A percentile compares a stretch with the other conserved stretches of the same genome.
These are phyloP conservation scores for Tetrapisispora fleetii DNA, from an alignment of 805 yeast species.

Conservation along the genomic window DNA sequence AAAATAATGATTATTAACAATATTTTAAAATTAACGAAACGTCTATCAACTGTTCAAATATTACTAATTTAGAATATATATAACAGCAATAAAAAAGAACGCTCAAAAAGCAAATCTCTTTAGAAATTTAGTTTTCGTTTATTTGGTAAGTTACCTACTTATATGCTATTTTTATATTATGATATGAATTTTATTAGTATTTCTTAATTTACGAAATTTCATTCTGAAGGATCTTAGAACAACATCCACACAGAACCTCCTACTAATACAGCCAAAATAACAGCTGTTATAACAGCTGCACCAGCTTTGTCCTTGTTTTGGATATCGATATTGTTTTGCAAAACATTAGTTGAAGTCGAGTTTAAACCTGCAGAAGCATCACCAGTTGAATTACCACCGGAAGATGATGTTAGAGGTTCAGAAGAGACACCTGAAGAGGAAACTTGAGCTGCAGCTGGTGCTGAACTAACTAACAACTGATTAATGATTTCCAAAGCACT, in stretches of 20 bases:
- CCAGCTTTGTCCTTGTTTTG: conserved; percentile 69
- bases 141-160: not conserved
- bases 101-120: too few relatives aligned
- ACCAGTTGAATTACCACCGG: conserved; percentile 50
- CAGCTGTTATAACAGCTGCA: conserved; percentile 78
- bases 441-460: not conserved
- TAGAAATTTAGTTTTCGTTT: not conserved
- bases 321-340: conserved; percentile 34
- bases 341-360: conserved; percentile 32
- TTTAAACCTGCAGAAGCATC: conserved; percentile 43
- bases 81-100: too few relatives aligned
- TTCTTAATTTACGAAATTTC: not conserved
- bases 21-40: too few relatives aligned
- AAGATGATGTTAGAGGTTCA: conserved; percentile 43
- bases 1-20: too few relatives aligned
- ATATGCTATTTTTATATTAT: not conserved
- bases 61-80: too few relatives aligned
- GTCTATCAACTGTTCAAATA: too few relatives aligned
- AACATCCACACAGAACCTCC: conserved; percentile 79
- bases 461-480: conserved; percentile 36
- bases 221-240: conserved; percentile 22
- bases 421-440: not conserved
- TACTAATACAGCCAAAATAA: conserved; percentile 48
- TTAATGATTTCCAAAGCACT: conserved; percentile 57
- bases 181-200: too few relatives aligned